Percentiles rank a stretch among this genome's conserved stretches.
Conservation (phyloP, 1,284 basidiomycete genomes). For the Irpex sp. region DNA sequence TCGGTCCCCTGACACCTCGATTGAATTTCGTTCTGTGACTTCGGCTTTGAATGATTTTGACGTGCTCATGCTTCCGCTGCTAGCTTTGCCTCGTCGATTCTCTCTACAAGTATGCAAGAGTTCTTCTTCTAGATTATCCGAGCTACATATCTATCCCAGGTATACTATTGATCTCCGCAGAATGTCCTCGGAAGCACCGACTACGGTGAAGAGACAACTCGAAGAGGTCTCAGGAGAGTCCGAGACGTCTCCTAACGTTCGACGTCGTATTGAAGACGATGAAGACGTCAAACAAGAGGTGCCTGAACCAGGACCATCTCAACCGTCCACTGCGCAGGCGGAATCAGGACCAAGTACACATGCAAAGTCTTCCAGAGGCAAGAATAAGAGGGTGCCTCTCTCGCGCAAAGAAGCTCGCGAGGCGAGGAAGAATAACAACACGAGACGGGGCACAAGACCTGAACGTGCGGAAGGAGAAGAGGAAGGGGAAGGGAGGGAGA, state of each 20-base stretch:
- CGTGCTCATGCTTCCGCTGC: too few species aligned
- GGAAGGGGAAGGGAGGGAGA: conserved; percentile 18
- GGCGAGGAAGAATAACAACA: conserved; percentile 22
- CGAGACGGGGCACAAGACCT: conserved; percentile 30
- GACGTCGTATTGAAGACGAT: background rate
- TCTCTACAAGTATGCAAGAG: too few species aligned
- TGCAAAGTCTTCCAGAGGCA: conserved; percentile 6
- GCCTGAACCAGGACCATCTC: background rate
- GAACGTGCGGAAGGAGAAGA: conserved; percentile 8
- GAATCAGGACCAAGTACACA: background rate
- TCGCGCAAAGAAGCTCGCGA: conserved; percentile 15
- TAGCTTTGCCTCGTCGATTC: too few species aligned
- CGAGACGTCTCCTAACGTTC: background rate
- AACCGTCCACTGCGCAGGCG: background rate
- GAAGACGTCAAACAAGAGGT: background rate
- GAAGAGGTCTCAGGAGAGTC: background rate
- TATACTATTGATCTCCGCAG: background rate
- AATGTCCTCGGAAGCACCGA: background rate
- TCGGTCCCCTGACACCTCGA: too few species aligned
- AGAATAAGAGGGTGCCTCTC: conserved; percentile 13
- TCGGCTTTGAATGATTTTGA: too few species aligned
- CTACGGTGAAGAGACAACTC: background rate
- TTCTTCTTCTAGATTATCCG: background rate
- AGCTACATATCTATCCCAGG: background rate
- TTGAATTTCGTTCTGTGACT: too few species aligned